Evolutionary conservation across 2,329 filamentous ascomycete genomes (phyloP), one percentile per base, ranked within the genome.

Genomic region (Colletotrichum destructivum): DNA sequence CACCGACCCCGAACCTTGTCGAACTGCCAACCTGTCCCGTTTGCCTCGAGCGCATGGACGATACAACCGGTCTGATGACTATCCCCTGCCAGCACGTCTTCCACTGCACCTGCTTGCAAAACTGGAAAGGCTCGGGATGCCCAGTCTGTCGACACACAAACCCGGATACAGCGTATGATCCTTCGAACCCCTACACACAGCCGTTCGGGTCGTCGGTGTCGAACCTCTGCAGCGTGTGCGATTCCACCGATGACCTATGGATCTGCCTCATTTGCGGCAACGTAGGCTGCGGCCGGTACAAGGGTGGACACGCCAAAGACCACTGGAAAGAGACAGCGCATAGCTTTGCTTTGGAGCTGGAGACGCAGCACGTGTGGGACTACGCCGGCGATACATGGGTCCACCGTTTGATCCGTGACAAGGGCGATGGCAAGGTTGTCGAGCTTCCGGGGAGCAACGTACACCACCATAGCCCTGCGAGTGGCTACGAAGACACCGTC

Each of bases 1-100:
- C 86, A 2, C 89, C 88, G 2, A 98, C 96, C 0, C 93, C 95
- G 1, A 93, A 94, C 61, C 87, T 98, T 1, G 88, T 98, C 65
- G 96, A 99, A 82, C 85, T 99, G 15, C 96, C 96, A 2, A 98
- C 96, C 1, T 99, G 96, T 75, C 95, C 96, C 0, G 96, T 99
- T 12, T 99, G 96, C 75, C 88, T 99, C 6, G 96, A 99, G 81
- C 92, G 96, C 59, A 99, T 99, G 96, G 96, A 99, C 78, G 96
- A 98, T 80, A 98, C 95, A 0, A 97, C 95, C 0, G 96, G 96
- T 0, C 86, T 99, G 2, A 90, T 99, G 79, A 99, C 96, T 0
- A 98, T 98, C 51, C 92, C 97, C 40, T 99, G 96, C 79, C 96
- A 98, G 78, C 96, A 99, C 78, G 94, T 98, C 62, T 99, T 99